phyloP scores from a whole-genome alignment of 495 filamentous ascomycete genomes.

The Trichoderma virens region DNA sequence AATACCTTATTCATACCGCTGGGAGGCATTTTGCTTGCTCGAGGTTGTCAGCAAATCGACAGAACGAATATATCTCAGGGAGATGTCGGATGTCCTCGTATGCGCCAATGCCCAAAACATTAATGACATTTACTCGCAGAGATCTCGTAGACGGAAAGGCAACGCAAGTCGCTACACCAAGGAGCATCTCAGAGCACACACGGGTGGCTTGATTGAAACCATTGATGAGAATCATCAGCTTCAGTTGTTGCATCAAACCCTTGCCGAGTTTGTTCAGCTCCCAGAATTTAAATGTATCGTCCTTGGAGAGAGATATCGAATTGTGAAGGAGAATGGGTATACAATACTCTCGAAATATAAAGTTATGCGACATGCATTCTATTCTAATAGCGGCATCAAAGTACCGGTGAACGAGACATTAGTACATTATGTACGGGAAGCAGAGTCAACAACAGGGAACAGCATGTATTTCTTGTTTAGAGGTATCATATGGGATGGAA shows the following conservation, averaged over 20 bases:
- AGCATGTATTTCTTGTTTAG: background rate
- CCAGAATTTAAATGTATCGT: background rate
- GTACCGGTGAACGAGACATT: background rate
- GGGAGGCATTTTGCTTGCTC: background rate
- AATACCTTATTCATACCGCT: background rate
- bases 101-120: too few relatives aligned
- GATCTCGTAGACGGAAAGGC: too few relatives aligned
- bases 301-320: background rate
- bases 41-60: background rate
- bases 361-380: too few relatives aligned
- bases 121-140: too few relatives aligned
- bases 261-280: background rate
- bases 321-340: background rate
- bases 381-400: too few relatives aligned
- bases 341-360: background rate
- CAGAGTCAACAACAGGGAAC: background rate
- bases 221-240: background rate
- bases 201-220: background rate
- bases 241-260: background rate
- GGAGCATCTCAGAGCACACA: too few relatives aligned
- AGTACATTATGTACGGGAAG: background rate
- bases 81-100: background rate
- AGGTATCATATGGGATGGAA: too few relatives aligned
- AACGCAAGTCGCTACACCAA: too few relatives aligned
- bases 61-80: background rate